Percentiles rank a stretch among this genome's conserved stretches.
These are phyloP conservation scores for Friedmanniomyces simplex DNA, from an alignment of 495 filamentous ascomycete species.

Conservation along the genomic window DNA sequence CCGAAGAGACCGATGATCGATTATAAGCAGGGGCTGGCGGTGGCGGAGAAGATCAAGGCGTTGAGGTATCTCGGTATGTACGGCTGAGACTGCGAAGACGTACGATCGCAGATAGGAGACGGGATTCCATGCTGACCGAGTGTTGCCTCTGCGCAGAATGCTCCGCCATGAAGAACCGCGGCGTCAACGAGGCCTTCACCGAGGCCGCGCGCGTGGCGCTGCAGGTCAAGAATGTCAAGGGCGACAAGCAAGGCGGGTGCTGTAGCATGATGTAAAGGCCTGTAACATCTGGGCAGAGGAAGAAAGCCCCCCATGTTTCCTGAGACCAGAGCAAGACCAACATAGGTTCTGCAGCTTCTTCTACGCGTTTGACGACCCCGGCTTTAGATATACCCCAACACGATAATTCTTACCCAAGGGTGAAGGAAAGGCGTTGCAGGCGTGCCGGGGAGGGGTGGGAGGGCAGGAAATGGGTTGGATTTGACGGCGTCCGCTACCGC, in stretches of 20 bases:
- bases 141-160: conserved; percentile 50
- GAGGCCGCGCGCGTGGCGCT: conserved; percentile 96
- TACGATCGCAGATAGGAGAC: too few relatives aligned
- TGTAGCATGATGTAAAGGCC: conserved; percentile 28
- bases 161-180: conserved; percentile 93
- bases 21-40: conserved; percentile 86
- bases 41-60: conserved; percentile 79
- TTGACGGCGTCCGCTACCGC: too few relatives aligned
- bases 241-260: conserved; percentile 23
- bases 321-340: too few relatives aligned
- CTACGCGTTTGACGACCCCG: too few relatives aligned
- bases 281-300: not conserved
- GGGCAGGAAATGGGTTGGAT: too few relatives aligned
- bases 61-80: conserved; percentile 77
- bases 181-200: conserved; percentile 96
- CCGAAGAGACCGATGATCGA: conserved; percentile 65
- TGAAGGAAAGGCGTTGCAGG: too few relatives aligned
- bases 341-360: too few relatives aligned
- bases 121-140: not conserved
- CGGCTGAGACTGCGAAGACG: too few relatives aligned
- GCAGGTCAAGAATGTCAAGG: conserved; percentile 57
- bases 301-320: not conserved
- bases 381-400: too few relatives aligned
- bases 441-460: too few relatives aligned
- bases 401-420: too few relatives aligned